Percentiles rank a stretch among this genome's conserved stretches.
These are phyloP conservation scores for Chrysoporthe austroafricana DNA, from an alignment of 2,329 filamentous ascomycete genomes.

Conservation along the genomic window DNA sequence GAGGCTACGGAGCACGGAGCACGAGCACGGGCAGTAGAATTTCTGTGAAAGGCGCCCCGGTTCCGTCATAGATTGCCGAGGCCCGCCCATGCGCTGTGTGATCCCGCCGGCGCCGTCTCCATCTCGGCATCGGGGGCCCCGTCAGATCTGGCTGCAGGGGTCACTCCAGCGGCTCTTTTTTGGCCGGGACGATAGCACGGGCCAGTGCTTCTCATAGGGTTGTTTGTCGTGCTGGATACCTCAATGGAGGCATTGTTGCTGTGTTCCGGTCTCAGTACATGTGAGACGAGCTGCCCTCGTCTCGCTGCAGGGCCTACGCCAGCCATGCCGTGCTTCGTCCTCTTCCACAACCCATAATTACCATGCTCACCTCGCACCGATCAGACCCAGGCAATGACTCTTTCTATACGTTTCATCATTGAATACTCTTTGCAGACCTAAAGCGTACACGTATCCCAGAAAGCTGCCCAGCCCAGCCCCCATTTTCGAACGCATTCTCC, in stretches of 20 bases:
- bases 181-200: constrained; percentile 12
- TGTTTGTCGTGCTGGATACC: too few species aligned
- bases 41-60: constrained; percentile 4
- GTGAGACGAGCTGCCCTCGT: too few species aligned
- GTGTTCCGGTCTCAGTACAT: too few species aligned
- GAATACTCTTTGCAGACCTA: constrained; percentile 16
- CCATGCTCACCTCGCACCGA: too few species aligned
- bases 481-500: constrained; percentile 22
- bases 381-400: neutral
- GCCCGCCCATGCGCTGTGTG: neutral
- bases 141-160: constrained; percentile 11
- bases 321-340: neutral
- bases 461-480: constrained; percentile 17
- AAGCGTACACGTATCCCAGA: constrained; percentile 22
- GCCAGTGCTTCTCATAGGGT: neutral
- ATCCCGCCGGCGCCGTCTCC: constrained; percentile 20
- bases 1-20: neutral
- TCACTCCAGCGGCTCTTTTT: neutral
- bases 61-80: constrained; percentile 30
- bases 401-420: constrained; percentile 11
- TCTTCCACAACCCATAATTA: neutral
- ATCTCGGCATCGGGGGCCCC: constrained; percentile 25
- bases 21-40: neutral
- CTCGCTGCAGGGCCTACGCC: neutral
- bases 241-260: neutral